Base-by-base conservation (phyloP, 1,284 basidiomycete genomes). In the Naganishia sp. region DNA sequence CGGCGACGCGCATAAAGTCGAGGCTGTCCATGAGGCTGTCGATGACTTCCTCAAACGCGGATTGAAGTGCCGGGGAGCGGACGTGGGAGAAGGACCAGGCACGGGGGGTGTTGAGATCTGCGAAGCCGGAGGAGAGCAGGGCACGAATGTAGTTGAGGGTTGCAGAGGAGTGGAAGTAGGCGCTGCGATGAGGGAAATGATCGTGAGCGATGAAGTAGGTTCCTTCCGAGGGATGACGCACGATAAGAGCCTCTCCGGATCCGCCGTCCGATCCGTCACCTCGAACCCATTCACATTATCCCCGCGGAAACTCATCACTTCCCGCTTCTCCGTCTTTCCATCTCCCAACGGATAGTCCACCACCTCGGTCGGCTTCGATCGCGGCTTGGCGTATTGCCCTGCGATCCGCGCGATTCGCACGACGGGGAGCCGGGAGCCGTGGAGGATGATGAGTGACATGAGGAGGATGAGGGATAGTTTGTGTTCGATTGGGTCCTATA, bases 331-430 rank as follows among this genome's bases (percentile, higher is more conserved):
- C n/a, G 63, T 63, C 6, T 65, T 60, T 6, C 70, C 71, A 10
- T 66, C 43, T 11, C 44, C 88, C 4, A 64, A 65, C 9, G 67
- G 69, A 44, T 93, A 82, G 70, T 82, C 73, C 65, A 82, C 77
- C 45, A 85, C 87, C 77, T 99, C 95, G 23, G 86, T 93, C 5
- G 84, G 83, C 74, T 90, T 95, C 74, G 90, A 93, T 65, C 95
- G 84, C 0, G 95, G 95, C 79, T 98, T 98, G 39, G 94, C 95
- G 73, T 97, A 98, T 78, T 98, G 95, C 0, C 94, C 94, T 0
- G 93, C 94, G 72, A 96, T 95, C 33, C 94, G 86, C 6, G 92
- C 92, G 69, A 96, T 87, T 16, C 94, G 87, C 50, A 95, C 91
- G 44, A 96, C 89, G n/a, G 93, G 94, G 42, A 92, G 82, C 55